Evolutionary conservation across 352 stramenopile species (phyloP).

Genomic region (Phytopythium kandeliae): DNA sequence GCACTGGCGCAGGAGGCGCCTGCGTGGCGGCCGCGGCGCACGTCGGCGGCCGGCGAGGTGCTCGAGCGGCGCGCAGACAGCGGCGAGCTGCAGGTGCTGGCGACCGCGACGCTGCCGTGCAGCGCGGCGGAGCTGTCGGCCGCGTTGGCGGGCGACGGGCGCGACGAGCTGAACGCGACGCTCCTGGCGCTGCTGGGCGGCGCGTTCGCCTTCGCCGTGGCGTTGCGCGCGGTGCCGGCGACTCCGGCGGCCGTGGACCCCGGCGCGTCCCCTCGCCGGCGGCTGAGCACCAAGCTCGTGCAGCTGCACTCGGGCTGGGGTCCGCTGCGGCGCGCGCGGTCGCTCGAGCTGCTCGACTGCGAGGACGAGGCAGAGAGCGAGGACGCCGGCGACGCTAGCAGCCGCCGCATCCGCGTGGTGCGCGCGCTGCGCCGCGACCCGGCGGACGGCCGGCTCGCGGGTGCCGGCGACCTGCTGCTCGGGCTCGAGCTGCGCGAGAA

Average conservation of each 20-base stretch:
- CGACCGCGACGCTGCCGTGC: conserved; percentile 17
- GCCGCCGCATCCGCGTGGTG: conserved; percentile 19
- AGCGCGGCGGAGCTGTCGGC: conserved; percentile 23
- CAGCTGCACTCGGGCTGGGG: conserved; percentile 13
- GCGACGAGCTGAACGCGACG: conserved; percentile 33
- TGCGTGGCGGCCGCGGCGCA: conserved; percentile 24
- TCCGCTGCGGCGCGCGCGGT: conserved; percentile 14
- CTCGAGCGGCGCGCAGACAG: conserved; percentile 21
- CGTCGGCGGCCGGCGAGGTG: conserved; percentile 11
- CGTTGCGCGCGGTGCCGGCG: conserved; percentile 20
- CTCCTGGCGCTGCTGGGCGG: conserved; percentile 28
- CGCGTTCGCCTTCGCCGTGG: conserved; percentile 27
- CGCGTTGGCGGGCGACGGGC: conserved; percentile 23
- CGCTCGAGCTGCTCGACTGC: conserved; percentile 27
- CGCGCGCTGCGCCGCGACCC: conserved; percentile 17
- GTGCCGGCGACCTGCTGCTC: conserved; percentile 18
- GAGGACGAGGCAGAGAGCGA: conserved; percentile 20
- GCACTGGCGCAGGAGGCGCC: conserved; percentile 3
- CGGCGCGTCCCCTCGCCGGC: neutral
- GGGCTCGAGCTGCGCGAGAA: conserved; percentile 22
- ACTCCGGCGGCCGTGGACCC: neutral
- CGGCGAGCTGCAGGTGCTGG: conserved; percentile 15
- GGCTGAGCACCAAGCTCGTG: conserved; percentile 26
- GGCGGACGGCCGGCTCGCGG: conserved; percentile 14
- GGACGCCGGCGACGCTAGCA: conserved; percentile 16